A percentile compares a stretch with the other conserved stretches of the same genome.
Evolutionary conservation across 1,139 yeast species (phyloP).

Genomic region (Kazachstania sp.): DNA sequence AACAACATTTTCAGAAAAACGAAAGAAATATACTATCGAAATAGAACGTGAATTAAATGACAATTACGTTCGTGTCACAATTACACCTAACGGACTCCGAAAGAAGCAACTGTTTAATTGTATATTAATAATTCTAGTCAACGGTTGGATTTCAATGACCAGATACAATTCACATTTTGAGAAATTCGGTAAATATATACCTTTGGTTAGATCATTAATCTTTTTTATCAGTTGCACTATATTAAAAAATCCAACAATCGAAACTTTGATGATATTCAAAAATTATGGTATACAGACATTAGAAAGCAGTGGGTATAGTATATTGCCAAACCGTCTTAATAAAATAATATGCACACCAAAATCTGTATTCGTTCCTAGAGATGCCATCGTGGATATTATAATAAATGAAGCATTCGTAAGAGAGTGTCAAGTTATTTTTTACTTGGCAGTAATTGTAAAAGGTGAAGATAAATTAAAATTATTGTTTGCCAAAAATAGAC

Average conservation of each 20-base stretch:
- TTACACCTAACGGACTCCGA: slow-evolving; percentile 7
- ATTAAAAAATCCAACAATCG: slow-evolving; percentile 20
- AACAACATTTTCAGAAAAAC: neutral
- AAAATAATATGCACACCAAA: slow-evolving; percentile 9
- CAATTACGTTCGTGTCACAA: slow-evolving; percentile 6
- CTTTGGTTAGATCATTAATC: neutral
- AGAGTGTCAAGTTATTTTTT: slow-evolving; percentile 53
- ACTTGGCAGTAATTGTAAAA: slow-evolving; percentile 48
- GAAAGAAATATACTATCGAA: slow-evolving; percentile 5
- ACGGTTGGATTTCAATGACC: neutral
- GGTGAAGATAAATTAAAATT: slow-evolving; percentile 28
- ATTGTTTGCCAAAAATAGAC: slow-evolving; percentile 28
- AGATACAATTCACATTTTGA: neutral
- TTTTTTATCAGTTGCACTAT: neutral
- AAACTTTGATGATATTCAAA: slow-evolving; percentile 23
- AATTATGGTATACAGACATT: slow-evolving; percentile 30
- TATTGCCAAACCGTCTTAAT: slow-evolving; percentile 16
- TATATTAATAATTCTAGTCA: slow-evolving; percentile 1
- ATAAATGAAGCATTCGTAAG: slow-evolving; percentile 58
- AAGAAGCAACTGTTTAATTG: slow-evolving; percentile 4
- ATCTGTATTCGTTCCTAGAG: slow-evolving; percentile 43
- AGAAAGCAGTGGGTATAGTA: slow-evolving; percentile 15
- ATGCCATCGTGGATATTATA: slow-evolving; percentile 47
- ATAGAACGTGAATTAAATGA: slow-evolving; percentile 4
- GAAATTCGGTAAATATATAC: neutral